A percentile compares a stretch with the other conserved stretches of the same genome.
Conservation (phyloP, 225 moss, liverwort and hornwort genomes). For the Neckera pumila region DNA sequence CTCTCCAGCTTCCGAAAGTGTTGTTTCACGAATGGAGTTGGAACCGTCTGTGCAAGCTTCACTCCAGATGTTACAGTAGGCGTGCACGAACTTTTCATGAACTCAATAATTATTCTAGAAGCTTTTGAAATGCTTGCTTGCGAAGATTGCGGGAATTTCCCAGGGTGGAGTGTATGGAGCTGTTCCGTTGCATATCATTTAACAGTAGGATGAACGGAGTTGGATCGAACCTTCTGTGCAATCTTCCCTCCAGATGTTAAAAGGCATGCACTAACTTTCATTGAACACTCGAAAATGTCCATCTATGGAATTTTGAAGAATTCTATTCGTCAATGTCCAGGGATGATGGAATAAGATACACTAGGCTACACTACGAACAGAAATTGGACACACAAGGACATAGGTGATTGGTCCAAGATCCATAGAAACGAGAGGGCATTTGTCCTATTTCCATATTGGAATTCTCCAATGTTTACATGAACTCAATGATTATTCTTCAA, state of each 20-base stretch:
- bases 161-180: neutral
- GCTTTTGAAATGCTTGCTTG: neutral
- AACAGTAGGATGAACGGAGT: neutral
- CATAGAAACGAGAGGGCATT: neutral
- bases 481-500: neutral
- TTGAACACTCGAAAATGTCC: neutral
- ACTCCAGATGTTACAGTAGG: neutral
- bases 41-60: neutral
- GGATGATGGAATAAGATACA: neutral
- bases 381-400: neutral
- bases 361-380: neutral
- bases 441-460: neutral
- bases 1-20: neutral
- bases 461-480: neutral
- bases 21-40: neutral
- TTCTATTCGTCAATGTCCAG: neutral
- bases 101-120: neutral
- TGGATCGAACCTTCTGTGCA: neutral
- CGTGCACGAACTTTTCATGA: neutral
- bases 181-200: neutral
- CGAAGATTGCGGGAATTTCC: neutral
- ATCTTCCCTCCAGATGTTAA: neutral
- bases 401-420: neutral
- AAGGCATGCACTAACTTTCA: neutral
- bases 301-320: neutral